These are phyloP conservation scores for Mortierella hygrophila DNA, from an alignment of 192 early-diverging fungal species.

Conservation along the genomic window DNA sequence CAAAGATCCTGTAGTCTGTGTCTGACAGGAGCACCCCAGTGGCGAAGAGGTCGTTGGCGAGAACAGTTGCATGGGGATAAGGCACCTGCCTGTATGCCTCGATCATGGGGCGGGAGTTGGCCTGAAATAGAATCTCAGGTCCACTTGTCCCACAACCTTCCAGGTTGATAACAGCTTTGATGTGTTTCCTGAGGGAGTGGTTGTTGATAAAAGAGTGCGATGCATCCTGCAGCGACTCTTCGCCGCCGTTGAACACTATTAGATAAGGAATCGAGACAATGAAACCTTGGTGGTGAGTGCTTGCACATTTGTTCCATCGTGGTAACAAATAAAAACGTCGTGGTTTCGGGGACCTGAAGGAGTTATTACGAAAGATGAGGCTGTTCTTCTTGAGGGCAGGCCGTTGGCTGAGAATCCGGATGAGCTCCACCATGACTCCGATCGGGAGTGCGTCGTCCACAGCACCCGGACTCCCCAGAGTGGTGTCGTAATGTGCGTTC, in stretches of 20 bases:
- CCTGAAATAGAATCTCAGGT: conserved; percentile 80
- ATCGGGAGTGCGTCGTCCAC: conserved; percentile 75
- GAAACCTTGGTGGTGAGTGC: not conserved
- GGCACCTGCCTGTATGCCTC: conserved; percentile 74
- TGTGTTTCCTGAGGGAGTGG: conserved; percentile 61
- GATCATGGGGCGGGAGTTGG: conserved; percentile 75
- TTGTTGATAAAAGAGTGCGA: conserved; percentile 79
- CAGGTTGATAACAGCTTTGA: conserved; percentile 80
- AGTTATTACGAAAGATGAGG: conserved; percentile 61
- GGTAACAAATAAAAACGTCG: not conserved
- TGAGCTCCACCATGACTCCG: conserved; percentile 77
- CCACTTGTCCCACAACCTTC: conserved; percentile 80
- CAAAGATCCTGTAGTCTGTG: conserved; percentile 84
- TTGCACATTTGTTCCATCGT: not conserved
- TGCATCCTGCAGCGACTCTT: conserved; percentile 83
- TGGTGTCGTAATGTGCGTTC: conserved; percentile 79
- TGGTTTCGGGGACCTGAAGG: not conserved
- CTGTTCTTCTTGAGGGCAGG: conserved; percentile 57
- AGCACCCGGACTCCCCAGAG: conserved; percentile 66
- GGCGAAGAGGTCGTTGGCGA: conserved; percentile 69
- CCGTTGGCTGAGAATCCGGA: conserved; percentile 61
- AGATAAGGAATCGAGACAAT: not conserved
- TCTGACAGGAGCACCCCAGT: conserved; percentile 76
- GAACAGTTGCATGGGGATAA: conserved; percentile 76
- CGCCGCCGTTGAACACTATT: conserved; percentile 81